Evolutionary conservation across 228 moss, liverwort and hornwort genomes (phyloP), one percentile per base, ranked within the genome.

Genomic region (Sphagnum fallax): DNA sequence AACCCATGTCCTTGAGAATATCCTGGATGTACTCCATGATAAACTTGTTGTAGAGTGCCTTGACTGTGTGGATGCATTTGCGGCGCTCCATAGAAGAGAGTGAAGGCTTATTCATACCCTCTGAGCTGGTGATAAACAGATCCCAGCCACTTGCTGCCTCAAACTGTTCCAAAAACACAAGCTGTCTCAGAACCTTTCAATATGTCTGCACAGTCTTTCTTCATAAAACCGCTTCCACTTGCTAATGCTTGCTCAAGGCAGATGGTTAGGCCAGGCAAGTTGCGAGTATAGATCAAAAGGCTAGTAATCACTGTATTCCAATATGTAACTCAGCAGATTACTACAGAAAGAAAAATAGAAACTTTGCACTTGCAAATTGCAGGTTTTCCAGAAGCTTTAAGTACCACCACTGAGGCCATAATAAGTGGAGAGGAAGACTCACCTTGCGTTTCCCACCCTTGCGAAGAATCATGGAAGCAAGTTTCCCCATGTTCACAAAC

Each of bases 371-470:
- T 32, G 32, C 32, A 32, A 32, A 32, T 32, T 32, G 32, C 32
- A 32, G 32, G 2, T 32, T 32, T 32, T 32, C 32, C 32, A 32
- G 32, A 32, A 32, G 32, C 32, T 32, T 32, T 32, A 32, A 32
- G 32, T 32, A 32, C 32, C 32, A 32, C 32, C 32, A 32, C 32
- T 32, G 32, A 32, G 32, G 32, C 32, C 32, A 32, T 32, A 32
- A 32, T 32, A 32, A 12, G 55, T 55, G 55, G 51, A 50, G 9
- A 6, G 6, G 5, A 51, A 67, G 51, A 13, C 49, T 13, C 51
- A 67, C 67, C 67, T 67, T 67, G 67, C 67, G 51, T 51, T 67
- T 67, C 8, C 67, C 67, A 67, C 67, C 67, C 18, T 67, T 67
- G 67, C 67, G 67, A 67, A 67, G 67, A 10, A 67, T 67, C 67